phyloP scores from a whole-genome alignment of 2,329 filamentous ascomycete genomes.

The Thermoascus crustaceus region DNA sequence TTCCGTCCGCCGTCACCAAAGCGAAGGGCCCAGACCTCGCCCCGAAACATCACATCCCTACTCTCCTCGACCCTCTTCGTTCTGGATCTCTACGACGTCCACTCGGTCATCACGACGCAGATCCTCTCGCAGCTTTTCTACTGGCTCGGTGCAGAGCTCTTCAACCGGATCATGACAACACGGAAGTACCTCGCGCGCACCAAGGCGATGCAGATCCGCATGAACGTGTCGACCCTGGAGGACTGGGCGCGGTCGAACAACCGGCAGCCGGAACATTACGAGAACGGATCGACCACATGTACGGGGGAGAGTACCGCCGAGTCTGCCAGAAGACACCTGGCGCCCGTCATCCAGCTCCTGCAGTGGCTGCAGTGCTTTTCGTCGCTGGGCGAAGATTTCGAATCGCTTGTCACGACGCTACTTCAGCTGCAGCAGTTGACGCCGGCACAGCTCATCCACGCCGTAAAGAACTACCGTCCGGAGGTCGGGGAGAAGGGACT shows the following conservation, averaged over 20 bases:
- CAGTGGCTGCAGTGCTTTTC: conserved; percentile 99
- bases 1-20: conserved; percentile 91
- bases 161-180: conserved; percentile 97
- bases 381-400: conserved; percentile 80
- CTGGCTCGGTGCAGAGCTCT: conserved; percentile 92
- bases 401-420: conserved; percentile 78
- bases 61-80: conserved; percentile 95
- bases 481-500: conserved; percentile 93
- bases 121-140: conserved; percentile 89
- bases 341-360: conserved; percentile 83
- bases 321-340: conserved; percentile 71
- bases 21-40: conserved; percentile 81
- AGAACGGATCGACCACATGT: conserved; percentile 77
- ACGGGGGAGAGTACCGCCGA: conserved; percentile 84
- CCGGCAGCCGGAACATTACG: conserved; percentile 87
- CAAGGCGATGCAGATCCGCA: conserved; percentile 98
- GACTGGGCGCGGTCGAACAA: conserved; percentile 96
- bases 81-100: conserved; percentile 95
- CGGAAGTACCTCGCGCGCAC: conserved; percentile 89
- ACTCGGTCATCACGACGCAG: conserved; percentile 90
- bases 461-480: conserved; percentile 84
- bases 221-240: conserved; percentile 93
- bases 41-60: conserved; percentile 89
- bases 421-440: conserved; percentile 80
- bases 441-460: conserved; percentile 81